A percentile compares a stretch with the other conserved stretches of the same genome.
Conservation (phyloP, 2,329 filamentous ascomycete genomes). For the Talaromyces sp. region DNA sequence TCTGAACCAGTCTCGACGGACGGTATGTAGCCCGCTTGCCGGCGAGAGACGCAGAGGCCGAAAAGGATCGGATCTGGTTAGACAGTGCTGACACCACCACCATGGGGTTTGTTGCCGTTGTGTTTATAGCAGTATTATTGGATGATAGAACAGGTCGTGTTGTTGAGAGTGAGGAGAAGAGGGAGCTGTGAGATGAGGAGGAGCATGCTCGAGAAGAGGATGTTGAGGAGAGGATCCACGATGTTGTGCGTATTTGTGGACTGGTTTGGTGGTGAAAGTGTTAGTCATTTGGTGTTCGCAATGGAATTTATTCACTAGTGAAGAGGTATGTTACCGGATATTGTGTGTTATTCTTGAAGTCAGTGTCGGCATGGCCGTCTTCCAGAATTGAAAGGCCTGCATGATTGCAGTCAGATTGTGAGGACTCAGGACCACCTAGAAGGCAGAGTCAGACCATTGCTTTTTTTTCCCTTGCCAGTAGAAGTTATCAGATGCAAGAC, state of each 20-base stretch:
- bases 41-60: constrained; percentile 39
- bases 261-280: neutral
- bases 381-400: constrained; percentile 30
- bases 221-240: neutral
- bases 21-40: constrained; percentile 52
- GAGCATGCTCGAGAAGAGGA: neutral
- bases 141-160: neutral
- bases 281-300: neutral
- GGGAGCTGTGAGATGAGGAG: neutral
- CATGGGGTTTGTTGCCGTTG: neutral
- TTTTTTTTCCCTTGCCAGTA: no score
- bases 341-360: constrained; percentile 17
- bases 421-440: no score
- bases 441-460: neutral
- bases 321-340: constrained; percentile 1
- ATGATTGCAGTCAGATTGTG: constrained; percentile 19
- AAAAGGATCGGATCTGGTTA: constrained; percentile 37
- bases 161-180: neutral
- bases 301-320: neutral
- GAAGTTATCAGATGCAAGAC: neutral
- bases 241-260: constrained; percentile 2
- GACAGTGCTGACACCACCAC: constrained; percentile 19
- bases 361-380: constrained; percentile 24
- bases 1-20: constrained; percentile 56
- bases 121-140: neutral